Percentiles rank a stretch among this genome's conserved stretches.
phyloP scores from a whole-genome alignment of 176 grass and related monocot genomes.

The Aegilops tauschii region DNA sequence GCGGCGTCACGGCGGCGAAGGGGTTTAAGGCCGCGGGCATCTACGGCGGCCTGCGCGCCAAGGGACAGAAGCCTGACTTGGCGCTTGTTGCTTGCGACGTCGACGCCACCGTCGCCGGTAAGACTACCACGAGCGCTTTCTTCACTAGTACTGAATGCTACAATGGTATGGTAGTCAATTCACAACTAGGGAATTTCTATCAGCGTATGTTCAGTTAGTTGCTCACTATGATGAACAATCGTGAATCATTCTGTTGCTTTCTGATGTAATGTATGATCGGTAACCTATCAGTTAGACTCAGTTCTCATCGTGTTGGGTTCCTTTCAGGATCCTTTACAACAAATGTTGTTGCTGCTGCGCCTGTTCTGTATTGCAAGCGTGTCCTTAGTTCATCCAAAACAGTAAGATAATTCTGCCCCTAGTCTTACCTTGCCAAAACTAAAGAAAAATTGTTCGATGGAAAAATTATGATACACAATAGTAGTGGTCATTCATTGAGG shows the following conservation, averaged over 20 bases:
- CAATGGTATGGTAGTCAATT: not conserved
- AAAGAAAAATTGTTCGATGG: not conserved
- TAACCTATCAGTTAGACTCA: not conserved
- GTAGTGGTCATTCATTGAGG: not conserved
- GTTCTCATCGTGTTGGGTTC: not conserved
- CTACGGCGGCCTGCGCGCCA: slow-evolving; percentile 79
- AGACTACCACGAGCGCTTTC: slow-evolving; percentile 3
- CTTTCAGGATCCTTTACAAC: slow-evolving; percentile 83
- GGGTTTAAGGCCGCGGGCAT: slow-evolving; percentile 90
- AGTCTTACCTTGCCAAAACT: not conserved
- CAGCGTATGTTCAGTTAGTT: not conserved
- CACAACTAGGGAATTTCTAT: not conserved
- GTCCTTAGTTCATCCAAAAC: slow-evolving; percentile 54
- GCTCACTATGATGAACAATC: not conserved
- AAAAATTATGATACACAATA: not conserved
- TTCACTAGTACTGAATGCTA: not conserved
- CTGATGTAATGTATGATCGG: not conserved
- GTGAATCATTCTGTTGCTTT: not conserved
- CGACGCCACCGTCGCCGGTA: slow-evolving; percentile 72
- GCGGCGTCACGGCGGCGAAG: slow-evolving; percentile 73
- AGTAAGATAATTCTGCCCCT: slow-evolving; percentile 37
- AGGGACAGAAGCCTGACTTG: slow-evolving; percentile 88
- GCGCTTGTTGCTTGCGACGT: slow-evolving; percentile 86
- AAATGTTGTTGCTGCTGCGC: slow-evolving; percentile 91
- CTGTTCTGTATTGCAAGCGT: slow-evolving; percentile 83